Percentiles rank a stretch among this genome's conserved stretches.
Evolutionary conservation across 768 basidiomycete genomes (phyloP).

Genomic region (Lactarius pseudohatsudake): DNA sequence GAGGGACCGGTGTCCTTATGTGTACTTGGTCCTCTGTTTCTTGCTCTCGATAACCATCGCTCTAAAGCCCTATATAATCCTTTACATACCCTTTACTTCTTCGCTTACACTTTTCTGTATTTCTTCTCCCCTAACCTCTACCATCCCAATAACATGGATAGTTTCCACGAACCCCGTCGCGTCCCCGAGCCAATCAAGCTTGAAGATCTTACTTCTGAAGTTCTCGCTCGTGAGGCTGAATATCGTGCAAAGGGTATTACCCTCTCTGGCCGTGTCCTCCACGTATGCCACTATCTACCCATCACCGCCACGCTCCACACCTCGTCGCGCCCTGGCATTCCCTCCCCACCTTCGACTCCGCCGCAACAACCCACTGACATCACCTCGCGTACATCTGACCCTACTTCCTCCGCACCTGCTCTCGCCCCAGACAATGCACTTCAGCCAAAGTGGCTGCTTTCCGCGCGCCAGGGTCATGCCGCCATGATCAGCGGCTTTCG

Average conservation of each 20-base stretch:
- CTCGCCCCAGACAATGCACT: constrained; percentile 27
- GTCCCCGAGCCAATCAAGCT: constrained; percentile 53
- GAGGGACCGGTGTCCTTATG: not conserved
- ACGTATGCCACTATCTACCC: constrained; percentile 89
- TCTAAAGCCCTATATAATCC: constrained; percentile 23
- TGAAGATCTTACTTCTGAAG: constrained; percentile 71
- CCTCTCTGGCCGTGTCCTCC: constrained; percentile 86
- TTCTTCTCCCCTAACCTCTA: not conserved
- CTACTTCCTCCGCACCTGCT: constrained; percentile 24
- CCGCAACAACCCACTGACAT: constrained; percentile 56
- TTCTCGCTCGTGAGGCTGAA: constrained; percentile 68
- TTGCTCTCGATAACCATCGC: constrained; percentile 24
- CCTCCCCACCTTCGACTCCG: constrained; percentile 78
- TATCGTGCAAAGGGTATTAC: constrained; percentile 67
- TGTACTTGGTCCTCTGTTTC: constrained; percentile 9
- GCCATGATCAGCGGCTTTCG: constrained; percentile 95
- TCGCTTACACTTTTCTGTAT: not conserved
- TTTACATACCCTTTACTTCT: not conserved
- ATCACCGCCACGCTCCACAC: constrained; percentile 61
- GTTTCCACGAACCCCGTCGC: constrained; percentile 59
- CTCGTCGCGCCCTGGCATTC: constrained; percentile 45
- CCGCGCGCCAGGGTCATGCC: constrained; percentile 82
- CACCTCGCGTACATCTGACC: constrained; percentile 33
- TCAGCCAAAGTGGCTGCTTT: constrained; percentile 64
- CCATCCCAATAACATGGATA: constrained; percentile 50